phyloP scores from a whole-genome alignment of 2,329 filamentous ascomycete species.

The Coniochaeta prunicola region DNA sequence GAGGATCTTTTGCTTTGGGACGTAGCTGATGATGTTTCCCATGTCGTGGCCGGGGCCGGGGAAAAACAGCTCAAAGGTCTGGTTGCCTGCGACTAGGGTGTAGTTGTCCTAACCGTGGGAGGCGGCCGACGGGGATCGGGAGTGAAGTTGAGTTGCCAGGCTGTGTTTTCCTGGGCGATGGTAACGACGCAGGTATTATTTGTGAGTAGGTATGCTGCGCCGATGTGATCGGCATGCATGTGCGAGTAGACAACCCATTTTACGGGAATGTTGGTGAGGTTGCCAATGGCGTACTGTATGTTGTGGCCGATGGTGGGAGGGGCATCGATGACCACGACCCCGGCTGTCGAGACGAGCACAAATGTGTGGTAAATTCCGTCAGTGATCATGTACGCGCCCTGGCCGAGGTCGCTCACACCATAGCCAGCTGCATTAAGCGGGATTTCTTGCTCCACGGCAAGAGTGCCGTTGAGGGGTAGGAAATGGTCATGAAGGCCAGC shows the following conservation, averaged over 20 bases:
- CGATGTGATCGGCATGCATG: constrained; percentile 6
- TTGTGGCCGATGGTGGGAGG: constrained; percentile 6
- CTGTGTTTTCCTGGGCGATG: constrained; percentile 4
- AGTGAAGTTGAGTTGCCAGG: neutral
- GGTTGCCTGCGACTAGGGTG: constrained; percentile 4
- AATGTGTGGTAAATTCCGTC: constrained; percentile 5
- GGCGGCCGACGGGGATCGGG: constrained; percentile 1
- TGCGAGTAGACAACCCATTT: constrained; percentile 6
- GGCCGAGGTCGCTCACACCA: constrained; percentile 1
- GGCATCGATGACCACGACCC: constrained; percentile 6
- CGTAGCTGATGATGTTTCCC: constrained; percentile 7
- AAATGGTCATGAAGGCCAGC: neutral
- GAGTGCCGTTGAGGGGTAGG: neutral
- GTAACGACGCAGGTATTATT: neutral
- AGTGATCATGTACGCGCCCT: constrained; percentile 7
- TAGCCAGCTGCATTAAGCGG: constrained; percentile 5
- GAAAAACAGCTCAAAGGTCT: constrained; percentile 6
- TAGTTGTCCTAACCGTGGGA: constrained; percentile 1
- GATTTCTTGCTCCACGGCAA: neutral
- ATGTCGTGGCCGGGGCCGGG: constrained; percentile 4
- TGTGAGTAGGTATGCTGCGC: constrained; percentile 5
- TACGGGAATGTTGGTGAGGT: constrained; percentile 3
- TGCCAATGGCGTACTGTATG: constrained; percentile 5
- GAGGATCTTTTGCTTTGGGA: constrained; percentile 4
- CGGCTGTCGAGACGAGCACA: constrained; percentile 4